A percentile compares a stretch with the other conserved stretches of the same genome.
Evolutionary conservation across 306 rosid genomes (phyloP).

Genomic region (Vigna unguiculata): DNA sequence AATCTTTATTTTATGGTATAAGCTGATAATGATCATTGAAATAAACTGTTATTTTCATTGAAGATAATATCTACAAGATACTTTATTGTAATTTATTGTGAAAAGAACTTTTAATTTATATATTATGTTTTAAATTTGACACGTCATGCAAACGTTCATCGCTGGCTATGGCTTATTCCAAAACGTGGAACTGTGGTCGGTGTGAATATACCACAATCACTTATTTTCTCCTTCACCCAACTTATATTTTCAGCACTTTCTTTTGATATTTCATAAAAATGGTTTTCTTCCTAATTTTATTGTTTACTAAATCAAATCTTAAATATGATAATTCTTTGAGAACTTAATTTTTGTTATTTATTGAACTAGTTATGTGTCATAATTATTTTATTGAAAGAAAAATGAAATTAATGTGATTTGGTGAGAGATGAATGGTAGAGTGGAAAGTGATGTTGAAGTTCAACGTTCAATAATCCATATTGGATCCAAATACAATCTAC

Average conservation of each 20-base stretch:
- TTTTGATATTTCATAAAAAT: no score
- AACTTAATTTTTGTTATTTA: no score
- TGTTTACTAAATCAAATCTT: no score
- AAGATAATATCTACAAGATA: neutral
- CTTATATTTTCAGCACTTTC: no score
- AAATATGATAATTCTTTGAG: no score
- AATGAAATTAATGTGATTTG: neutral
- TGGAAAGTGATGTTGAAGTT: neutral
- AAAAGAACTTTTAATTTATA: neutral
- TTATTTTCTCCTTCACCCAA: no score
- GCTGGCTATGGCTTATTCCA: neutral
- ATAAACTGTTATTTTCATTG: neutral
- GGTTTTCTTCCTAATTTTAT: no score
- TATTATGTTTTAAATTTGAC: neutral
- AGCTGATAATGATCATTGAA: neutral
- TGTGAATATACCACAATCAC: no score
- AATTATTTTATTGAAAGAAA: neutral
- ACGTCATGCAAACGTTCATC: neutral
- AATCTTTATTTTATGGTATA: neutral
- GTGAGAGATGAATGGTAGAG: neutral
- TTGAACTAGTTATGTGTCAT: neutral
- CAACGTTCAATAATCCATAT: neutral
- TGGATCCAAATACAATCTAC: neutral
- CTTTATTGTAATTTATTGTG: neutral
- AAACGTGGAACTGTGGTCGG: neutral